Conservation (phyloP, 441 rosid genomes). For the Gossypium schwendimanii region DNA sequence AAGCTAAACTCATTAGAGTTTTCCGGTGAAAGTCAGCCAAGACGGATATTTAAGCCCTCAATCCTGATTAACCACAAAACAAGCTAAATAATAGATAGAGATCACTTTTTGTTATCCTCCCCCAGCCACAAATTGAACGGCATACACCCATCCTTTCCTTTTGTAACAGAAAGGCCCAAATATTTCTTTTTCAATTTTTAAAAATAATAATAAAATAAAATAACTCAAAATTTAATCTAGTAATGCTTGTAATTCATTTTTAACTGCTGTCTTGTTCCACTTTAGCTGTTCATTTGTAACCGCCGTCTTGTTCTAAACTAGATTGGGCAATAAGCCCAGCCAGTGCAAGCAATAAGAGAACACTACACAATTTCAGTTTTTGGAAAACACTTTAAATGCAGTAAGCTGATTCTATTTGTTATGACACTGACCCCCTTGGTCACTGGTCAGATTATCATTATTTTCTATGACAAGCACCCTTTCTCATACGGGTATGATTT, state of each 20-base stretch:
- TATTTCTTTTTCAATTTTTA: background rate
- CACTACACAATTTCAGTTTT: background rate
- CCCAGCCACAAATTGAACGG: background rate
- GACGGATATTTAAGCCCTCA: background rate
- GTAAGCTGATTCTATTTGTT: background rate
- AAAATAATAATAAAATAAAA: too few relatives aligned
- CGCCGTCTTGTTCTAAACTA: constrained; percentile 10
- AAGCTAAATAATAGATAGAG: background rate
- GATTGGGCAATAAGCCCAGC: background rate
- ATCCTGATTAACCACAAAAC: background rate
- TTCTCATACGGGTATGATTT: background rate
- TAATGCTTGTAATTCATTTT: background rate
- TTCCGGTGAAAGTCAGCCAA: background rate
- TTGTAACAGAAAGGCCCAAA: background rate
- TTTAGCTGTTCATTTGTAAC: background rate
- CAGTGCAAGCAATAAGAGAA: background rate
- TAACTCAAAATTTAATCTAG: background rate
- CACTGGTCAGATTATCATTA: constrained; percentile 7
- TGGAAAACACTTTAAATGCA: background rate
- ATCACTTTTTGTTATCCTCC: background rate
- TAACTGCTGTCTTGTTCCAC: constrained; percentile 7
- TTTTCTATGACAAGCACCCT: background rate
- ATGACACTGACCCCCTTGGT: background rate
- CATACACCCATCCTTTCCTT: background rate
- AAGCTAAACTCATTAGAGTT: background rate